Evolutionary conservation across 768 basidiomycete species (phyloP).

Genomic region (Trametes maxima): DNA sequence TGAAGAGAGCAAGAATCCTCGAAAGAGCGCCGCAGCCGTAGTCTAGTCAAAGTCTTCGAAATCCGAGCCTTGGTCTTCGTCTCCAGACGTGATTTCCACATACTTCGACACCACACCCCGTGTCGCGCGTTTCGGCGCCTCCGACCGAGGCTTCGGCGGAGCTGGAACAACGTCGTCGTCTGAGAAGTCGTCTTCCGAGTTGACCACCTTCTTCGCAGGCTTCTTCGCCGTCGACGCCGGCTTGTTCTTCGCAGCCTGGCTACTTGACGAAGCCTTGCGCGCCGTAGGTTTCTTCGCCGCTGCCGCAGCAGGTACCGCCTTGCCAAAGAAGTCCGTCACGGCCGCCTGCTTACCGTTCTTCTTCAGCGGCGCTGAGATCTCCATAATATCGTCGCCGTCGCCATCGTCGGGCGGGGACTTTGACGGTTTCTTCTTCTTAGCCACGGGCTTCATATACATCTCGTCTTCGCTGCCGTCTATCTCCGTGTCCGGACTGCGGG

Average conservation of each 20-base stretch:
- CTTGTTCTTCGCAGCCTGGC: constrained; percentile 16
- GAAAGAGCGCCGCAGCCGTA: not conserved
- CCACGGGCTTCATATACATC: constrained; percentile 44
- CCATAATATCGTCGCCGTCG: constrained; percentile 18
- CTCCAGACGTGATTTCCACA: constrained; percentile 42
- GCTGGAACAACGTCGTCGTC: constrained; percentile 47
- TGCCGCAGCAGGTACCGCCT: constrained; percentile 31
- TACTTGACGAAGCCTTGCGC: constrained; percentile 23
- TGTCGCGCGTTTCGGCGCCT: constrained; percentile 51
- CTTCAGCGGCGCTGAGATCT: constrained; percentile 11
- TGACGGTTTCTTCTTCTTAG: constrained; percentile 51
- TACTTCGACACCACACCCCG: constrained; percentile 51
- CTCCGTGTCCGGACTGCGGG: constrained; percentile 37
- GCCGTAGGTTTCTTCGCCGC: constrained; percentile 43
- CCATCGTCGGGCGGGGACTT: constrained; percentile 19
- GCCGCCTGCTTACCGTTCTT: constrained; percentile 37
- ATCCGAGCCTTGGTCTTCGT: constrained; percentile 37
- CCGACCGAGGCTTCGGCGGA: constrained; percentile 43
- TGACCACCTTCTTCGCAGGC: constrained; percentile 42
- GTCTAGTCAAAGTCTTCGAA: constrained; percentile 34
- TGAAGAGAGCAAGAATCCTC: not conserved
- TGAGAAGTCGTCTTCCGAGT: constrained; percentile 47
- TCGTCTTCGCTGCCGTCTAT: constrained; percentile 47
- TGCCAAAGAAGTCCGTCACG: constrained; percentile 65
- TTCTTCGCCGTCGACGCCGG: constrained; percentile 50